Evolutionary conservation across 805 yeast species (phyloP).

Genomic region (Cyberlindnera saturnus): DNA sequence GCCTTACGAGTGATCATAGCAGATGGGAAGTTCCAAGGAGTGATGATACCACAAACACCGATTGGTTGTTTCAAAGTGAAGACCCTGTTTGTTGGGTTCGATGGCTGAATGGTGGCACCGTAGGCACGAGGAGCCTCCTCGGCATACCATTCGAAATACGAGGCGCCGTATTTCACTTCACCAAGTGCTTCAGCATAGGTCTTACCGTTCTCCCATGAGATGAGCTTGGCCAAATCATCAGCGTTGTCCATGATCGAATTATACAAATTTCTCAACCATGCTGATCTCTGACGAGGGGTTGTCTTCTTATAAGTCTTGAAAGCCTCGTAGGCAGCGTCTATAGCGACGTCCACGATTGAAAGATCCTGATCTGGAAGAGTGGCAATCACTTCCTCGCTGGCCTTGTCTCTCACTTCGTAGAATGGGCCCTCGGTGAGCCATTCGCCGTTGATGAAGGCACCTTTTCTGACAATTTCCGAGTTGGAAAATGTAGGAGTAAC

Average conservation of each 20-base stretch:
- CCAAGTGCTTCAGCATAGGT: conserved; percentile 47
- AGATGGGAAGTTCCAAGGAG: conserved; percentile 65
- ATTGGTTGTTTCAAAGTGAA: conserved; percentile 46
- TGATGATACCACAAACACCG: conserved; percentile 57
- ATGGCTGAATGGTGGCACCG: conserved; percentile 53
- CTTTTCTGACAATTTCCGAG: conserved; percentile 47
- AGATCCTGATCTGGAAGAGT: conserved; percentile 57
- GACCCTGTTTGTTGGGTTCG: conserved; percentile 43
- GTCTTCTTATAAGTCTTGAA: conserved; percentile 42
- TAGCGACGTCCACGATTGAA: conserved; percentile 52
- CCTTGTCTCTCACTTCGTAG: conserved; percentile 75
- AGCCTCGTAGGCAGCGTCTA: conserved; percentile 40
- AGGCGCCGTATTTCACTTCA: conserved; percentile 54
- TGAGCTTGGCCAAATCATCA: conserved; percentile 50
- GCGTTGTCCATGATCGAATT: conserved; percentile 47
- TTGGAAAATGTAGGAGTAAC: conserved; percentile 33
- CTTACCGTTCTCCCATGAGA: conserved; percentile 60
- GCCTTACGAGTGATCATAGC: conserved; percentile 65
- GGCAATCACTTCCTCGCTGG: conserved; percentile 51
- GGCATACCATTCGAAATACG: conserved; percentile 86
- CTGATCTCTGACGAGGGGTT: conserved; percentile 43
- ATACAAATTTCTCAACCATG: conserved; percentile 43
- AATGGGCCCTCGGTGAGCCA: conserved; percentile 49
- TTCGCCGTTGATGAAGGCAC: conserved; percentile 65
- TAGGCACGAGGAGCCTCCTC: conserved; percentile 54